Conservation (phyloP, 208 protist genomes). For the Leishmania mexicana region DNA sequence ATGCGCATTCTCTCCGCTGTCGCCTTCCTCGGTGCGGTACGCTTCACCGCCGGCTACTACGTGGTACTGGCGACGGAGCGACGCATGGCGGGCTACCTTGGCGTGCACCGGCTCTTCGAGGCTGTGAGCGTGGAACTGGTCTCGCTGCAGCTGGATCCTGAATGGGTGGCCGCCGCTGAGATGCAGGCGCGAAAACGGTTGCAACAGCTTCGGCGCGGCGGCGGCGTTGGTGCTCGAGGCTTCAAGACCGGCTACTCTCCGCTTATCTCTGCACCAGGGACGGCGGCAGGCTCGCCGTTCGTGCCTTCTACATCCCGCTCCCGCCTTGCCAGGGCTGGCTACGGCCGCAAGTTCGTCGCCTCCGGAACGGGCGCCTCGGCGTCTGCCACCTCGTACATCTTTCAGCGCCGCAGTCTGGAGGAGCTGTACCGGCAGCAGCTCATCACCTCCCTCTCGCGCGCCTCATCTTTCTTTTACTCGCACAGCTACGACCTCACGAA, state of each 20-base stretch:
- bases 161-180: constrained; percentile 16
- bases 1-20: constrained; percentile 30
- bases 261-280: neutral
- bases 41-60: constrained; percentile 95
- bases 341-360: neutral
- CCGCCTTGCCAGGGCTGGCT: neutral
- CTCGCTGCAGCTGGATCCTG: constrained; percentile 35
- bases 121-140: constrained; percentile 77
- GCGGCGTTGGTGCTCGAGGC: neutral
- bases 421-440: constrained; percentile 82
- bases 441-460: constrained; percentile 45
- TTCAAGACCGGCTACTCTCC: neutral
- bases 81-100: constrained; percentile 82
- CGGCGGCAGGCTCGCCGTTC: neutral
- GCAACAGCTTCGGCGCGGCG: neutral
- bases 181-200: neutral
- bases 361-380: neutral
- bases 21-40: constrained; percentile 85
- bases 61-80: constrained; percentile 86
- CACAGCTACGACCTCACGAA: constrained; percentile 96
- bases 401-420: constrained; percentile 37
- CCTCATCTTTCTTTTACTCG: constrained; percentile 94
- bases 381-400: constrained; percentile 26
- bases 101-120: constrained; percentile 90
- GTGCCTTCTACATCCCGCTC: neutral